Conservation (phyloP, 2,329 filamentous ascomycete species). For the Graphilbum ipis-grandicollis region DNA sequence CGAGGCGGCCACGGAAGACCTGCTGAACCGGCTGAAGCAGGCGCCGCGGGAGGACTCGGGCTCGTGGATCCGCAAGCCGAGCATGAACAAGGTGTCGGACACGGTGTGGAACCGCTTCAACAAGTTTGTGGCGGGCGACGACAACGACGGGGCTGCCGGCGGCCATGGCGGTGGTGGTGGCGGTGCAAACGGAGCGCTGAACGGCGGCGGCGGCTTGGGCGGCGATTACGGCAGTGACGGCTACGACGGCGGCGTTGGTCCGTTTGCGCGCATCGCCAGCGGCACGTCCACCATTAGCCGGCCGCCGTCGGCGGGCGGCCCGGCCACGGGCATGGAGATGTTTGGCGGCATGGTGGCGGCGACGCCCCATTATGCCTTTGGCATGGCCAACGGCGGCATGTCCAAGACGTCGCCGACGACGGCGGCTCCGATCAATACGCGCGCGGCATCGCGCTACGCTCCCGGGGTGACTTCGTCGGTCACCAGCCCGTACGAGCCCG, state of each 20-base stretch:
- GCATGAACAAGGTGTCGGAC: conserved; percentile 86
- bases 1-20: conserved; percentile 62
- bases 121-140: conserved; percentile 88
- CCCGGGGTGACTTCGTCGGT: conserved; percentile 18
- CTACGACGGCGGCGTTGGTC: too few species aligned
- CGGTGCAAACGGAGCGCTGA: too few species aligned
- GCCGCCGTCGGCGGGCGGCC: conserved; percentile 48
- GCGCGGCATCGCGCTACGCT: conserved; percentile 33
- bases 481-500: conserved; percentile 9
- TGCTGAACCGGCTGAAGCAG: conserved; percentile 67
- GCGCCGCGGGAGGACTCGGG: conserved; percentile 59
- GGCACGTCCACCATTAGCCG: conserved; percentile 60
- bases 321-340: conserved; percentile 50
- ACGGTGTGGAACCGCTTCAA: conserved; percentile 87
- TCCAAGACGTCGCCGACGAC: conserved; percentile 9
- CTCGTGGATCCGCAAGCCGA: conserved; percentile 89
- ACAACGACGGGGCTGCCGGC: conserved; percentile 45
- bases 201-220: too few species aligned
- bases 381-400: neutral
- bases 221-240: too few species aligned
- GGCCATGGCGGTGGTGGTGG: conserved; percentile 35
- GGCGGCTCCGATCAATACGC: conserved; percentile 21
- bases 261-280: conserved; percentile 69
- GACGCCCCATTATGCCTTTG: neutral
- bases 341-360: conserved; percentile 36